Conservation (phyloP, 768 basidiomycete species). For the Boletus sp. region DNA sequence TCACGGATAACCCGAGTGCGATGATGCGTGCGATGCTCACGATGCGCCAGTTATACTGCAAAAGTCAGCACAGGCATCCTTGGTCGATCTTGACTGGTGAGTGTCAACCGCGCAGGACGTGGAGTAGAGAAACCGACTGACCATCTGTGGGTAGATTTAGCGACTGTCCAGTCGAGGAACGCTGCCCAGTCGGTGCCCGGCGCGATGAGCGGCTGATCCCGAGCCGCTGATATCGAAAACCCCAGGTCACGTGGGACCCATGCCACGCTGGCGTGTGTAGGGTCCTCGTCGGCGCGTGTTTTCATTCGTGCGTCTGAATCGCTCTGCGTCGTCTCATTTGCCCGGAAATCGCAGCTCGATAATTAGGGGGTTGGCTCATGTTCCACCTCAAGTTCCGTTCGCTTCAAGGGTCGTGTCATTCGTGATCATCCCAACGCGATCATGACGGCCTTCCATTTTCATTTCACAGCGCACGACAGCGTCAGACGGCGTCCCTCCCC, state of each 20-base stretch:
- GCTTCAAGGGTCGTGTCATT: slow-evolving; percentile 11
- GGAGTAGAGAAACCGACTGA: slow-evolving; percentile 10
- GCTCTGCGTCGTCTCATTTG: background rate
- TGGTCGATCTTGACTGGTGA: slow-evolving; percentile 25
- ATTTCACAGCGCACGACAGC: slow-evolving; percentile 10
- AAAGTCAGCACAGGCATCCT: slow-evolving; percentile 56
- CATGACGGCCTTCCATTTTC: slow-evolving; percentile 20
- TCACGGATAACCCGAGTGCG: background rate
- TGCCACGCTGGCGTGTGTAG: background rate
- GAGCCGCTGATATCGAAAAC: slow-evolving; percentile 21
- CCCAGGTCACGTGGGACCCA: slow-evolving; percentile 18
- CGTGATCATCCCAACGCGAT: slow-evolving; percentile 1
- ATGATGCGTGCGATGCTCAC: slow-evolving; percentile 41
- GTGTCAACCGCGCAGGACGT: background rate
- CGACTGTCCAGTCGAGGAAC: no score
- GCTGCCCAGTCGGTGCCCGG: background rate
- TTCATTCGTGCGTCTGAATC: background rate
- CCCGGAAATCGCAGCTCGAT: background rate
- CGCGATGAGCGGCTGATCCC: slow-evolving; percentile 18
- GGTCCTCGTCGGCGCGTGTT: no score
- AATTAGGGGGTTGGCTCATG: background rate
- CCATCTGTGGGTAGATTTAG: slow-evolving; percentile 17
- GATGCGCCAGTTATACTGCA: slow-evolving; percentile 64
- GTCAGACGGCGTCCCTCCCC: slow-evolving; percentile 1
- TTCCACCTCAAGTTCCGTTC: slow-evolving; percentile 18